Conservation (phyloP, 2,329 filamentous ascomycete genomes). For the Botrytis fabae region DNA sequence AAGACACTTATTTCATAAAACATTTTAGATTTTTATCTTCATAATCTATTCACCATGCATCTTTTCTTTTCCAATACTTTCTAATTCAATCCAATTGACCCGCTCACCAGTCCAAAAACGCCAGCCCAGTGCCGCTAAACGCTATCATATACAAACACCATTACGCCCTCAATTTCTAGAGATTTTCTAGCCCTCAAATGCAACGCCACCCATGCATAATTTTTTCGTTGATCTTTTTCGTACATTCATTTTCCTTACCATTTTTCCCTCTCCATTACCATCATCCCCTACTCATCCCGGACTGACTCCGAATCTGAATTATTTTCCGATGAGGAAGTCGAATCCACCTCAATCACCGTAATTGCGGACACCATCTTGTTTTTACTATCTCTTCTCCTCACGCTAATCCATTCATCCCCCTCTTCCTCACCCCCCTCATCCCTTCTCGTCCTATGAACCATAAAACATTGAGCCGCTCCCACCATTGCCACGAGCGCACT, state of each 20-base stretch:
- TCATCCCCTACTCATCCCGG: neutral
- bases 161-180: neutral
- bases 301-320: neutral
- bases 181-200: neutral
- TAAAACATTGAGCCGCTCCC: constrained; percentile 61
- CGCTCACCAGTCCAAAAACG: neutral
- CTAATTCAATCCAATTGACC: neutral
- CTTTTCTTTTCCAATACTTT: neutral
- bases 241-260: neutral
- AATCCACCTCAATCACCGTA: constrained; percentile 8
- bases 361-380: neutral
- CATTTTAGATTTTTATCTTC: neutral
- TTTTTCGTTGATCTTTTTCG: neutral
- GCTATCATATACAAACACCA: constrained; percentile 18
- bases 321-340: neutral
- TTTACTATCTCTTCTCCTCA: neutral
- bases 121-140: constrained; percentile 19
- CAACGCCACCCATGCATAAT: constrained; percentile 1
- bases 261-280: neutral
- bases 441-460: constrained; percentile 30
- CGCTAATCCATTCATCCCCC: neutral
- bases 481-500: constrained; percentile 57
- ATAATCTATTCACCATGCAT: constrained; percentile 1
- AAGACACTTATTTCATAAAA: neutral
- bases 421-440: constrained; percentile 24